Conservation (phyloP, 83 land plant species). For the Picea engelmannii region DNA sequence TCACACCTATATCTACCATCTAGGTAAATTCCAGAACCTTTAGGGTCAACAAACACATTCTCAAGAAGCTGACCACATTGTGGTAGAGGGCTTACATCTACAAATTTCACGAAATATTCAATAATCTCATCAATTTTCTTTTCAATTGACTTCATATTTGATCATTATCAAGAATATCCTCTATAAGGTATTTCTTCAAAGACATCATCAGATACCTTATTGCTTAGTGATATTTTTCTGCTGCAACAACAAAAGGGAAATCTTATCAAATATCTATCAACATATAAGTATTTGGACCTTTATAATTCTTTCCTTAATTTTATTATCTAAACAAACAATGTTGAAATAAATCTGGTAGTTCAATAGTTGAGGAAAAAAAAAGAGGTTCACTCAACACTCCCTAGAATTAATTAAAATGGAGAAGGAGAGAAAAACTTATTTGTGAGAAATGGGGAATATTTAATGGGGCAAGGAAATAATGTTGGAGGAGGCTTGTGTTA, state of each 20-base stretch:
- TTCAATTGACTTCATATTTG: slow-evolving; percentile 80
- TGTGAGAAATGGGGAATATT: no score
- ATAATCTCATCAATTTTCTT: slow-evolving; percentile 85
- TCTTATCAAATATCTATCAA: background rate
- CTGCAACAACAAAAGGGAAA: slow-evolving; percentile 47
- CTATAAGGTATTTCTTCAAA: slow-evolving; percentile 82
- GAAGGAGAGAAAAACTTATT: no score
- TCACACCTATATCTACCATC: slow-evolving; percentile 98
- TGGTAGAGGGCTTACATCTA: slow-evolving; percentile 87
- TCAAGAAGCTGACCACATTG: slow-evolving; percentile 86
- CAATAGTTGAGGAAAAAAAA: no score
- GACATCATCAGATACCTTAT: slow-evolving; percentile 83
- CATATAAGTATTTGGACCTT: background rate
- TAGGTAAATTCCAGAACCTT: slow-evolving; percentile 96
- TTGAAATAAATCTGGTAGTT: background rate
- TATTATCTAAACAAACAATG: background rate
- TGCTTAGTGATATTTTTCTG: slow-evolving; percentile 89
- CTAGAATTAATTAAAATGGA: no score
- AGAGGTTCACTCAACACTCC: no score
- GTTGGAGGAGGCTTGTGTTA: no score
- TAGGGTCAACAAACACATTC: slow-evolving; percentile 98
- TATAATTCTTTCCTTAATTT: background rate
- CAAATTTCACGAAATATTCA: slow-evolving; percentile 95
- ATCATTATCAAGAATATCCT: slow-evolving; percentile 68
- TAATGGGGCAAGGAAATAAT: no score